phyloP scores from a whole-genome alignment of 2,329 filamentous ascomycete species.

The Fusarium penzigii region DNA sequence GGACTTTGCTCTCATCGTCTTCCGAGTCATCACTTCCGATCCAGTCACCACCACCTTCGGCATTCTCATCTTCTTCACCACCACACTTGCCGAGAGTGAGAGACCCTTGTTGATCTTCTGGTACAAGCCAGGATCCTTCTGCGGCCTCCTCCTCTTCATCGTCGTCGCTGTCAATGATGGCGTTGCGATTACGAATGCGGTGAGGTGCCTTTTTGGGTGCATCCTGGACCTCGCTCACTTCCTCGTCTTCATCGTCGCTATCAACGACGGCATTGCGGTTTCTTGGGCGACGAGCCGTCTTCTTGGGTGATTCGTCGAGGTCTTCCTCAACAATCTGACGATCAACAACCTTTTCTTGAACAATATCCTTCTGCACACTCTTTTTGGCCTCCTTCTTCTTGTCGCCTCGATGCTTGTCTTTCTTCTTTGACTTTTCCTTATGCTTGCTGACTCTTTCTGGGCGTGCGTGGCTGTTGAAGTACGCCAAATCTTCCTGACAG shows the following conservation, averaged over 20 bases:
- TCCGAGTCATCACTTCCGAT: conserved; percentile 70
- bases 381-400: conserved; percentile 20
- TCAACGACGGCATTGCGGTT: conserved; percentile 16
- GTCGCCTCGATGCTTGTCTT: conserved; percentile 19
- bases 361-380: conserved; percentile 8
- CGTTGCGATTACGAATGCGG: conserved; percentile 51
- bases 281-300: conserved; percentile 12
- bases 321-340: conserved; percentile 8
- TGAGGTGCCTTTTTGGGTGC: conserved; percentile 27
- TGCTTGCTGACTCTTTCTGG: conserved; percentile 36
- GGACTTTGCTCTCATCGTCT: conserved; percentile 54
- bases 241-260: conserved; percentile 21
- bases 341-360: conserved; percentile 17
- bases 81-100: conserved; percentile 73
- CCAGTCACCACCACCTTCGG: conserved; percentile 82
- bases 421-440: conserved; percentile 33
- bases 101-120: conserved; percentile 62
- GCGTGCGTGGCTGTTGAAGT: conserved; percentile 53
- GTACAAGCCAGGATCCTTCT: conserved; percentile 79
- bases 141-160: conserved; percentile 50
- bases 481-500: conserved; percentile 74
- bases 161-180: conserved; percentile 67
- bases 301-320: conserved; percentile 22
- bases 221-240: conserved; percentile 1
- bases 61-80: conserved; percentile 85